phyloP scores from a whole-genome alignment of 495 filamentous ascomycete genomes.

The Symbiotaphrina buchneri region DNA sequence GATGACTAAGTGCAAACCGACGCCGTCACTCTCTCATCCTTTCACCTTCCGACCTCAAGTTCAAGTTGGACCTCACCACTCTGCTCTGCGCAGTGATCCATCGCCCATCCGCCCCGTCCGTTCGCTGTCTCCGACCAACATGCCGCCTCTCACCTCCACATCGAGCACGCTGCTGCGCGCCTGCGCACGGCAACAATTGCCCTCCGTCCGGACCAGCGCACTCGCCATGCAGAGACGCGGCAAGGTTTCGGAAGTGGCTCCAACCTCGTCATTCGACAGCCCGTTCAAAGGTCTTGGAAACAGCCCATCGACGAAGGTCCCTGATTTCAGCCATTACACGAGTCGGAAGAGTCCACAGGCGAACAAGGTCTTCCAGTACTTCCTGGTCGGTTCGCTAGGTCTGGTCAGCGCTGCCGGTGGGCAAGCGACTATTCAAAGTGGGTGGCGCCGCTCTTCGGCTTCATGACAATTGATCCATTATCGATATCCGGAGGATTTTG shows the following conservation, averaged over 20 bases:
- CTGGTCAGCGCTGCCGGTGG: constrained; percentile 76
- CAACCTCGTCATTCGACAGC: constrained; percentile 36
- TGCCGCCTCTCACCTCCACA: constrained; percentile 15
- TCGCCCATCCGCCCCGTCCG: not conserved
- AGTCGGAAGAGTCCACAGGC: constrained; percentile 33
- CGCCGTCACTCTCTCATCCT: not conserved
- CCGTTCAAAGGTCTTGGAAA: constrained; percentile 17
- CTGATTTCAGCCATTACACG: constrained; percentile 76
- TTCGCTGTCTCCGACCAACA: no score
- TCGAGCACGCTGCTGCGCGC: constrained; percentile 13
- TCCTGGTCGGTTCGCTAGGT: constrained; percentile 93
- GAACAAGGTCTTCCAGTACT: constrained; percentile 87
- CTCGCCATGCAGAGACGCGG: constrained; percentile 10
- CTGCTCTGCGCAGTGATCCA: not conserved
- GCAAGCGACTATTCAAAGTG: constrained; percentile 93
- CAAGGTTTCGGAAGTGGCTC: constrained; percentile 10
- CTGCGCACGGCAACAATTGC: constrained; percentile 13
- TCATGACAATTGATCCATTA: not conserved
- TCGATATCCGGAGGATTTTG: constrained; percentile 4
- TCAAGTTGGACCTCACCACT: not conserved
- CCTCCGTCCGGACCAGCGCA: constrained; percentile 12
- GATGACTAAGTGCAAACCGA: not conserved
- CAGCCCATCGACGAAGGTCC: constrained; percentile 38
- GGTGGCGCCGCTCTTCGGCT: constrained; percentile 10
- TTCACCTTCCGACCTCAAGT: not conserved